These are phyloP conservation scores for Bretschneidera sinensis DNA, from an alignment of 345 rosid genomes.

Conservation along the genomic window DNA sequence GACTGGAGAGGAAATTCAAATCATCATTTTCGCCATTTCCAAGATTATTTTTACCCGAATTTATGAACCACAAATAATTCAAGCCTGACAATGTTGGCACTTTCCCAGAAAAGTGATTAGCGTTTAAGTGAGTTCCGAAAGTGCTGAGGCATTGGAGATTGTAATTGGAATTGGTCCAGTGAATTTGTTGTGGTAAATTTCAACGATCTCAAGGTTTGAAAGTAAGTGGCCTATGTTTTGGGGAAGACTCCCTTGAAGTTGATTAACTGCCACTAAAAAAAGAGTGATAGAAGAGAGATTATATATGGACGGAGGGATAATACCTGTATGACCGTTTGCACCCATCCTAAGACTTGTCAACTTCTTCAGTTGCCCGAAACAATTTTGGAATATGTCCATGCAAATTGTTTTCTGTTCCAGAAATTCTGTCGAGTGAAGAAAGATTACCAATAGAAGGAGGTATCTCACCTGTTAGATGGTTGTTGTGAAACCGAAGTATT, in stretches of 20 bases:
- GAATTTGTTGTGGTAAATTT: slow-evolving; percentile 20
- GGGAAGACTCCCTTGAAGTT: slow-evolving; percentile 26
- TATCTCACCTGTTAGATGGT: slow-evolving; percentile 23
- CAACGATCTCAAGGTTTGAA: slow-evolving; percentile 7
- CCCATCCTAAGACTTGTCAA: neutral
- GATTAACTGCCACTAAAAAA: neutral
- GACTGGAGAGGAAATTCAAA: slow-evolving; percentile 11
- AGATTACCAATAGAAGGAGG: slow-evolving; percentile 27
- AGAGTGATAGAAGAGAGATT: slow-evolving; percentile 9
- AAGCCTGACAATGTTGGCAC: slow-evolving; percentile 18
- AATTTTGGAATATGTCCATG: neutral
- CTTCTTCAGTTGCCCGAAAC: neutral
- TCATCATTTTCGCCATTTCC: slow-evolving; percentile 10
- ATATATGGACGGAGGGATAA: slow-evolving; percentile 18
- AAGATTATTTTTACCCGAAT: neutral
- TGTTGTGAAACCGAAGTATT: neutral
- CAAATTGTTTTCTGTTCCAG: neutral
- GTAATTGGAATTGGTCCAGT: slow-evolving; percentile 25
- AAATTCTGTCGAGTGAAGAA: neutral
- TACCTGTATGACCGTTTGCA: slow-evolving; percentile 5
- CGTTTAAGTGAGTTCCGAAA: neutral
- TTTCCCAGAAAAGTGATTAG: slow-evolving; percentile 10
- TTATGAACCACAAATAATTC: slow-evolving; percentile 2
- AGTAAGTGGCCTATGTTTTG: slow-evolving; percentile 6
- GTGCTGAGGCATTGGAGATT: slow-evolving; percentile 24